These are phyloP conservation scores for Penicillium bialowiezense DNA, from an alignment of 495 filamentous ascomycete species.

Conservation along the genomic window DNA sequence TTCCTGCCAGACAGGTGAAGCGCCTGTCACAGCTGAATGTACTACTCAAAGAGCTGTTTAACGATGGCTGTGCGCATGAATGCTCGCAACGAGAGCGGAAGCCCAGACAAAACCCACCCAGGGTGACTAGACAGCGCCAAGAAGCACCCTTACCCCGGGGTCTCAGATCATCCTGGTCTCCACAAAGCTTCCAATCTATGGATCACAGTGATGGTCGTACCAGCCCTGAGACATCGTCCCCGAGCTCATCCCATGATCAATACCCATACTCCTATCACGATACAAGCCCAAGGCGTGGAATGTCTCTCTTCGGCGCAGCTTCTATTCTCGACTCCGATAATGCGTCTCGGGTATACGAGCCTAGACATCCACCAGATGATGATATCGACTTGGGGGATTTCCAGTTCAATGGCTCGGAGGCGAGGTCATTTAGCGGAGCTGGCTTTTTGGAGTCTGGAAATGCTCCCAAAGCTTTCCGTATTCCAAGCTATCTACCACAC, in stretches of 20 bases:
- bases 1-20: slow-evolving; percentile 2
- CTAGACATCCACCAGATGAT: not conserved
- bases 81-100: not conserved
- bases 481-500: not conserved
- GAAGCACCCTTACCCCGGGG: not conserved
- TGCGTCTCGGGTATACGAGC: not conserved
- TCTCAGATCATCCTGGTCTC: not conserved
- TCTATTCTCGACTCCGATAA: not conserved
- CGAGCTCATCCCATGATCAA: not conserved
- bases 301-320: not conserved
- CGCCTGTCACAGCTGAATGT: slow-evolving; percentile 3
- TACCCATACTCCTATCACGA: not conserved
- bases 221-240: not conserved
- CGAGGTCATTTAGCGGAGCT: not conserved
- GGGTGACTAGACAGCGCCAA: not conserved
- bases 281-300: not conserved
- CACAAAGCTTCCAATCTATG: slow-evolving; percentile 4
- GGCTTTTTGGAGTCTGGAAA: not conserved
- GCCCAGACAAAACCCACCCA: not conserved
- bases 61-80: not conserved
- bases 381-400: slow-evolving; percentile 2
- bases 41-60: slow-evolving; percentile 1
- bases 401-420: not conserved
- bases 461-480: not conserved
- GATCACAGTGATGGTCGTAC: not conserved